These are phyloP conservation scores for Rhizophlyctis rosea DNA, from an alignment of 192 early-diverging fungal genomes.

Conservation along the genomic window DNA sequence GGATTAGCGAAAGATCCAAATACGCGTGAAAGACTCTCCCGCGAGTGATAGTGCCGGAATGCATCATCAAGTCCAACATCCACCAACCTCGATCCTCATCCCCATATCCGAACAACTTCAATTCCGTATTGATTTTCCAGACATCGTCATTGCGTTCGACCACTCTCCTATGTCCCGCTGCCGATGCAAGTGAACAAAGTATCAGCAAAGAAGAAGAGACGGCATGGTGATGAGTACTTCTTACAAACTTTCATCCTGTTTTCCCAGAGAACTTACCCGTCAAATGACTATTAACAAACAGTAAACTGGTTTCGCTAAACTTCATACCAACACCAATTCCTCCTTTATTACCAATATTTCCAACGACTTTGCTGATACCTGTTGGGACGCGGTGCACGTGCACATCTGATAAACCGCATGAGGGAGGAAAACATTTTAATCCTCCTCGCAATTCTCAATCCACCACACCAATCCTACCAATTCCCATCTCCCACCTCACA, in stretches of 20 bases:
- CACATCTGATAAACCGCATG: constrained; percentile 4
- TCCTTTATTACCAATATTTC: constrained; percentile 28
- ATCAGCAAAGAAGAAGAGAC: neutral
- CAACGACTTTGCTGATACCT: constrained; percentile 24
- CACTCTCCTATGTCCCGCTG: constrained; percentile 24
- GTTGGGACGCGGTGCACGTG: constrained; percentile 6
- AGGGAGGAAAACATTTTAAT: neutral
- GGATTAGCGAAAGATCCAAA: no score
- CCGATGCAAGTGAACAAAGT: no score
- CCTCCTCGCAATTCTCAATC: neutral
- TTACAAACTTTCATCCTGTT: no score
- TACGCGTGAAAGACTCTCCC: constrained; percentile 6
- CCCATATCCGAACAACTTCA: constrained; percentile 11
- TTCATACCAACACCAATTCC: constrained; percentile 13
- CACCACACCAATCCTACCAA: constrained; percentile 16
- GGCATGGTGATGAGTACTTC: neutral
- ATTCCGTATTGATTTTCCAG: constrained; percentile 13
- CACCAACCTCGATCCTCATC: no score
- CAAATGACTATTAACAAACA: constrained; percentile 30
- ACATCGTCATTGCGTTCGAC: constrained; percentile 21
- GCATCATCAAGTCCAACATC: no score
- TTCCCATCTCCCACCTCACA: neutral
- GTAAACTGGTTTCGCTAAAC: constrained; percentile 8
- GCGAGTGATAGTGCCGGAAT: no score
- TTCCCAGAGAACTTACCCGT: constrained; percentile 15